Evolutionary conservation across 2,329 filamentous ascomycete genomes (phyloP).

Genomic region (Stemphylium beticola): DNA sequence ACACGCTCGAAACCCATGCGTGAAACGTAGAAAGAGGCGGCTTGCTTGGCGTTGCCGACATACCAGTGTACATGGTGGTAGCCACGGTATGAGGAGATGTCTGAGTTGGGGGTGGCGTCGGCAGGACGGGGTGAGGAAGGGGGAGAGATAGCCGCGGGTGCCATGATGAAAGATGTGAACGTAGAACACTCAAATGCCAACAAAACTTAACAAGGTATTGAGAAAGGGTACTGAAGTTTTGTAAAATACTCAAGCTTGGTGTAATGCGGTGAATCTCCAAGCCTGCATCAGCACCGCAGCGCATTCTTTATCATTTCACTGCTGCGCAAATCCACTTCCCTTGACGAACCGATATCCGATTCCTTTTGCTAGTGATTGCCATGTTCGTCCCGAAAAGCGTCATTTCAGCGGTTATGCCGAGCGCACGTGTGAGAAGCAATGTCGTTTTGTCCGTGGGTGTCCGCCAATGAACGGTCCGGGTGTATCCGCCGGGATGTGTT

Average conservation of each 20-base stretch:
- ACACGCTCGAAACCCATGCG: slow-evolving; percentile 85
- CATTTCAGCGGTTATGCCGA: slow-evolving; percentile 35
- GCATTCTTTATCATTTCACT: slow-evolving; percentile 25
- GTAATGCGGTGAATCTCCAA: not conserved
- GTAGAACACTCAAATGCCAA: not conserved
- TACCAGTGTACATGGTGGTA: slow-evolving; percentile 97
- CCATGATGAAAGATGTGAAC: slow-evolving; percentile 28
- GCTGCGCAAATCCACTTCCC: slow-evolving; percentile 20
- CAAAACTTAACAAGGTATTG: not conserved
- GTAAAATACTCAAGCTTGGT: not conserved
- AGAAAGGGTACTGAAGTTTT: not conserved
- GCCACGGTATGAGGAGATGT: slow-evolving; percentile 68
- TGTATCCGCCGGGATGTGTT: slow-evolving; percentile 20
- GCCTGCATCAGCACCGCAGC: slow-evolving; percentile 1
- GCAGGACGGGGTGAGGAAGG: slow-evolving; percentile 49
- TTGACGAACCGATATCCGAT: slow-evolving; percentile 34
- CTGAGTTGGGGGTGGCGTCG: slow-evolving; percentile 24
- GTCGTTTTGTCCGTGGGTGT: slow-evolving; percentile 22
- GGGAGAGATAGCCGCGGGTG: slow-evolving; percentile 47
- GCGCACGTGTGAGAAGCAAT: slow-evolving; percentile 31
- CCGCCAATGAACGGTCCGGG: slow-evolving; percentile 26
- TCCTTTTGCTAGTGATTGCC: slow-evolving; percentile 17
- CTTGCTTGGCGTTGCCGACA: slow-evolving; percentile 96
- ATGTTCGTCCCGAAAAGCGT: slow-evolving; percentile 25
- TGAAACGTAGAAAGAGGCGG: slow-evolving; percentile 83